Conservation (phyloP, 768 basidiomycete genomes). For the Fibroporia radiculosa region DNA sequence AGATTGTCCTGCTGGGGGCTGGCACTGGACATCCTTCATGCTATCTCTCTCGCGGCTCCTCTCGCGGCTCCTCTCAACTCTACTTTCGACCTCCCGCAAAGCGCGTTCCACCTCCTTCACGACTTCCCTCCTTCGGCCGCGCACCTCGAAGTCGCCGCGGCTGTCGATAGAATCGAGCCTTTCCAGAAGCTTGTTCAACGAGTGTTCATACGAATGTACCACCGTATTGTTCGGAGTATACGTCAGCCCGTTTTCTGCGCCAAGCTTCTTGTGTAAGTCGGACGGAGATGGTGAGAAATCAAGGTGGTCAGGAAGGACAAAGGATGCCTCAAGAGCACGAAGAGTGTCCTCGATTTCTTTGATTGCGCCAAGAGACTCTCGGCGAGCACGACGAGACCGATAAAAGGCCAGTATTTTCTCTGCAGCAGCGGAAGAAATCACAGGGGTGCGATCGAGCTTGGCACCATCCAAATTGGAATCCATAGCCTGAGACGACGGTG, state of each 20-base stretch:
- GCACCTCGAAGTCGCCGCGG: conserved; percentile 45
- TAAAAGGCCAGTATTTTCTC: conserved; percentile 23
- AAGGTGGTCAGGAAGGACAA: conserved; percentile 29
- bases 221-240: conserved; percentile 54
- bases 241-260: conserved; percentile 31
- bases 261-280: conserved; percentile 4
- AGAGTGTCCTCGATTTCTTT: conserved; percentile 35
- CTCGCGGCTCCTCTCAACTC: conserved; percentile 37
- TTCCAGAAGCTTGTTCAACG: conserved; percentile 45
- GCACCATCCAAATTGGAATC: no score
- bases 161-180: conserved; percentile 57
- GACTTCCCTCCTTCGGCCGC: conserved; percentile 44
- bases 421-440: conserved; percentile 12
- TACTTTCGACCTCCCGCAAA: conserved; percentile 42
- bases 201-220: conserved; percentile 55
- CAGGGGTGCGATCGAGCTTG: conserved; percentile 12
- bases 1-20: not conserved
- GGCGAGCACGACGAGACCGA: conserved; percentile 20
- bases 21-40: not conserved
- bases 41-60: conserved; percentile 9
- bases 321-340: conserved; percentile 26
- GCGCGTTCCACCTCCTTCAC: conserved; percentile 51
- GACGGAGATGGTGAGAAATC: conserved; percentile 19
- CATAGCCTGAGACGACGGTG: no score
- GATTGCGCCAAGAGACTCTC: conserved; percentile 34